Evolutionary conservation across 345 rosid species (phyloP).

Genomic region (Lepidium didymum): DNA sequence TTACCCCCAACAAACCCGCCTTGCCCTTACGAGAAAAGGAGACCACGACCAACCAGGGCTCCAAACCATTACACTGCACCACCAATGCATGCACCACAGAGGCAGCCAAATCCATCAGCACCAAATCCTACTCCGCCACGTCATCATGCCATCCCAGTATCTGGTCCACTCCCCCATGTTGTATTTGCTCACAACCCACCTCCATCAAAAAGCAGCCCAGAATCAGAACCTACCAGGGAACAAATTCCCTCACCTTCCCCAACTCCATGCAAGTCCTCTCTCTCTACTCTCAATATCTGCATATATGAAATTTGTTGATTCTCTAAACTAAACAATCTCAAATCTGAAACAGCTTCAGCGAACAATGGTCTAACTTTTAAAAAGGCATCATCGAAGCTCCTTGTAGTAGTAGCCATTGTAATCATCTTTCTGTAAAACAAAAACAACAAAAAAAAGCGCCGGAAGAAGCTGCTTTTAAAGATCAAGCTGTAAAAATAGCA

Average conservation of each 20-base stretch:
- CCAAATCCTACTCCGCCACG: slow-evolving; percentile 30
- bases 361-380: slow-evolving; percentile 19
- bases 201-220: slow-evolving; percentile 41
- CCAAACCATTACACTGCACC: slow-evolving; percentile 29
- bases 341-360: slow-evolving; percentile 18
- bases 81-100: slow-evolving; percentile 34
- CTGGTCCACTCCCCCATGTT: slow-evolving; percentile 60
- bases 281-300: neutral
- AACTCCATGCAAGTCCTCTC: slow-evolving; percentile 51
- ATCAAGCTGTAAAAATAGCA: slow-evolving; percentile 19
- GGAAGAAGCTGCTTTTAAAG: slow-evolving; percentile 19
- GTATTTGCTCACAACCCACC: slow-evolving; percentile 51
- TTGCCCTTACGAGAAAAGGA: slow-evolving; percentile 38
- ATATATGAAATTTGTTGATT: neutral
- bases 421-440: slow-evolving; percentile 20
- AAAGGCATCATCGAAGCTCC: slow-evolving; percentile 12
- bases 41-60: slow-evolving; percentile 30
- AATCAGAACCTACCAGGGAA: slow-evolving; percentile 22
- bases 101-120: slow-evolving; percentile 22
- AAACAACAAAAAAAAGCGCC: neutral
- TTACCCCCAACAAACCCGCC: slow-evolving; percentile 50
- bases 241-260: slow-evolving; percentile 41
- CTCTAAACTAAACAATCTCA: slow-evolving; percentile 3
- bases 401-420: slow-evolving; percentile 22
- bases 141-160: slow-evolving; percentile 35